These are phyloP conservation scores for Penicillium longicatenatum DNA, from an alignment of 495 filamentous ascomycete genomes.

Conservation along the genomic window DNA sequence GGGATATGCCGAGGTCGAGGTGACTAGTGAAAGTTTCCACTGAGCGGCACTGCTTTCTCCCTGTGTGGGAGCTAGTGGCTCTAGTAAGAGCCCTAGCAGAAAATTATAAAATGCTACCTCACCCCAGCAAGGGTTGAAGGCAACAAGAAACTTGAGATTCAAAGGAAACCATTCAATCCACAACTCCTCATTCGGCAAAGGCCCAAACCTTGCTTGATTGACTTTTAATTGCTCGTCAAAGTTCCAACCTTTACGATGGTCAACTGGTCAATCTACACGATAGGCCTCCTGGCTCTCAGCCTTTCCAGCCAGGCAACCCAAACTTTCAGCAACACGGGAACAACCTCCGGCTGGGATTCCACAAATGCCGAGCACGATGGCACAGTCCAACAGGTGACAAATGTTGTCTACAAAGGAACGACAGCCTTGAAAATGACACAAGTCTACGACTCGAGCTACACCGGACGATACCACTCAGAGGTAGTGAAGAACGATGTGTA, in stretches of 20 bases:
- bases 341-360: slow-evolving; percentile 49
- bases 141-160: background rate
- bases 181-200: background rate
- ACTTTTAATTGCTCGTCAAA: background rate
- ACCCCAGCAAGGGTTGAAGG: background rate
- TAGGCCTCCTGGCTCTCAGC: background rate
- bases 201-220: background rate
- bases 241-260: background rate
- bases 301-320: slow-evolving; percentile 27
- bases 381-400: slow-evolving; percentile 48
- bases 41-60: too few relatives aligned
- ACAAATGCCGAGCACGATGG: slow-evolving; percentile 46
- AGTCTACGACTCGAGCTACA: slow-evolving; percentile 47
- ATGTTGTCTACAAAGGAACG: slow-evolving; percentile 44
- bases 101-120: background rate
- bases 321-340: slow-evolving; percentile 54
- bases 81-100: background rate
- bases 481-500: slow-evolving; percentile 49
- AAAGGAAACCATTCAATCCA: background rate
- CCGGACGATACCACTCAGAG: slow-evolving; percentile 59
- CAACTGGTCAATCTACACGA: background rate
- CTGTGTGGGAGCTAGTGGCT: too few relatives aligned
- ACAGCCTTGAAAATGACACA: slow-evolving; percentile 57
- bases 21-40: background rate
- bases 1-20: background rate